Evolutionary conservation across 495 filamentous ascomycete genomes (phyloP).

Genomic region (Glonium stellatum): DNA sequence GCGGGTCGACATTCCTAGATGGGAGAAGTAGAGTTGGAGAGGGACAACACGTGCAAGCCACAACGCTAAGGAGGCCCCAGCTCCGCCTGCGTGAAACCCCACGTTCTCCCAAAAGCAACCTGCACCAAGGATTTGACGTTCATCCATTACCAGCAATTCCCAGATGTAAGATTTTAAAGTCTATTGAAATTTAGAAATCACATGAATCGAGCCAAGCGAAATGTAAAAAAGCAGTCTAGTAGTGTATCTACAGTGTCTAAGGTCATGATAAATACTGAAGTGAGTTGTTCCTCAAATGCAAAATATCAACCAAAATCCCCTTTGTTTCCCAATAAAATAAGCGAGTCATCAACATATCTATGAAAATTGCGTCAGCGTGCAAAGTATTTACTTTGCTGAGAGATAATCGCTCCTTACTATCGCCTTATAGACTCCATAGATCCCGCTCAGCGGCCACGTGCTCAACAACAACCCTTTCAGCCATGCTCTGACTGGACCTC

Average conservation of each 20-base stretch:
- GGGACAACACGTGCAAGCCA: too few relatives aligned
- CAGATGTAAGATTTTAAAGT: too few relatives aligned
- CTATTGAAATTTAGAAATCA: too few relatives aligned
- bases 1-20: too few relatives aligned
- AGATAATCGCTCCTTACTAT: background rate
- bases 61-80: too few relatives aligned
- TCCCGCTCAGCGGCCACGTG: background rate
- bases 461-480: background rate
- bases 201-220: too few relatives aligned
- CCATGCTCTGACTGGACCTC: background rate
- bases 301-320: too few relatives aligned
- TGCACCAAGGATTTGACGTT: too few relatives aligned
- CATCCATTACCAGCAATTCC: too few relatives aligned
- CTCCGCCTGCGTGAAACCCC: too few relatives aligned
- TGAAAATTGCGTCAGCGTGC: background rate
- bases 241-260: background rate
- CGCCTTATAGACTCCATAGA: conserved; percentile 1
- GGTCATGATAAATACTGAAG: background rate
- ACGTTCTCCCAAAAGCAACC: too few relatives aligned
- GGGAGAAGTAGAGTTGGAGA: too few relatives aligned
- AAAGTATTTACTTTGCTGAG: background rate
- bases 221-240: background rate
- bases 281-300: background rate
- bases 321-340: background rate
- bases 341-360: background rate